Evolutionary conservation across 2,329 filamentous ascomycete genomes (phyloP), one percentile per base, ranked within the genome.

Genomic region (Pseudophaeomoniella oleicola): DNA sequence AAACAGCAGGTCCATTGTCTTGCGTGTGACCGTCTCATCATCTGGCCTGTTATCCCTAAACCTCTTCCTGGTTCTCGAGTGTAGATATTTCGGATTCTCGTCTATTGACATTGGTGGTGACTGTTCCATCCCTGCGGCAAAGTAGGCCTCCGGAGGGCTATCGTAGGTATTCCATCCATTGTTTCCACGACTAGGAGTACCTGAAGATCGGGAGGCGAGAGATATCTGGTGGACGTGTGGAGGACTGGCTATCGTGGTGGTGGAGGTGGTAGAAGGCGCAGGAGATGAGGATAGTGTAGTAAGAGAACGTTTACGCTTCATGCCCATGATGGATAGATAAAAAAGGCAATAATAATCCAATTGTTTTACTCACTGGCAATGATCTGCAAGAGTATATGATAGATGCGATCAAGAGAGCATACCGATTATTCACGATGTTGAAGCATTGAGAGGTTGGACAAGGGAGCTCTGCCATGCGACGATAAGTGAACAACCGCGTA

Each of bases 41-140:
- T 72, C 64, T 0, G 72, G 73, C 32, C 72, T 60, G 46, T 69
- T 66, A 50, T 76, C 66, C 40, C 72, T 62, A 44, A 69, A 64
- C 19, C 73, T 57, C 53, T 78, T 78, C 40, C 67, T 60, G 38
- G 73, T 78, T 13, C 73, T 66, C 42, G 64, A 66, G 45, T 68
- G 62, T 32, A 74, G 60, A 45, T 74, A 44, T 58, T 19, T 54
- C 36, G 35, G 53, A 52, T 18, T 51, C 42, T 22, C 29, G 39
- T 36, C 38, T 45, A 36, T 44, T 32, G 16, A 19, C 18, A 30
- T 37, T 18, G 35, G 42, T 16, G 18, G 47, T 27, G 18, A 27
- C 9, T 34, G 18, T 18, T 34, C 32, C 32, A 34, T 34, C 32
- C 32, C 32, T 17, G 32, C 32, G n/a, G 32, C 32, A 19, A 34